Base-by-base conservation (phyloP, 176 grass and related monocot genomes). In the Eleusine indica region DNA sequence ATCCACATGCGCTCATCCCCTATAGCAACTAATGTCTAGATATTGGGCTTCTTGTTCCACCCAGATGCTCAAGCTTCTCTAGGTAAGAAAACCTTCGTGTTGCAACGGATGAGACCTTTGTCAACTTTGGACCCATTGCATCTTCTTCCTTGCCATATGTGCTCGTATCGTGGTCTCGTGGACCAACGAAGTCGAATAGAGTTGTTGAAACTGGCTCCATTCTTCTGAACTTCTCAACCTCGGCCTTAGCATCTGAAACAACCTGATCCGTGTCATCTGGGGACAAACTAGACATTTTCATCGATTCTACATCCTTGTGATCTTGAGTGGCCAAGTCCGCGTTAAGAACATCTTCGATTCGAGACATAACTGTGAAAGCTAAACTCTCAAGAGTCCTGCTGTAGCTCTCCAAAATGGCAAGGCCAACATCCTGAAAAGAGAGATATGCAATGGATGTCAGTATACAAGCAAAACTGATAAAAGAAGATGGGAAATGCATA, bases 391-490 rank as follows among this genome's bases (percentile, higher is more conserved):
- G 73, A 38, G 91, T 74, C 71, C 94, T 96, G 2, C 91, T 93
- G 88, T 96, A 96, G 73, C 91, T 96, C 76, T 96, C 94, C 80
- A 96, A 67, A 62, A 96, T 89, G 21, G 91, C 89, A 82, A 72
- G 86, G 52, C 94, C 94, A 88, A 96, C 80, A 85, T 96, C 94
- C 91, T 93, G 72, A 19, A 49, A 25, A 44, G 21, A 69, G 18
- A 77, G 9, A 77, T 4, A 44, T 3, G 28, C 74, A 84, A 66
- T 7, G 5, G 7, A 8, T 37, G 28, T 49, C 29, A 78, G 40
- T 19, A 78, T 51, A 49, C 21, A 73, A 66, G 10, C 41, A 21
- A 40, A 79, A 74, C 3, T 30, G 22, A 30, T 30, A 30, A 64
- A 75, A 3, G 48, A 9, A 32, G 46, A 18, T 16, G 40, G 0